Base-by-base conservation (phyloP, 495 filamentous ascomycete genomes). In the Lindgomyces ingoldianus region DNA sequence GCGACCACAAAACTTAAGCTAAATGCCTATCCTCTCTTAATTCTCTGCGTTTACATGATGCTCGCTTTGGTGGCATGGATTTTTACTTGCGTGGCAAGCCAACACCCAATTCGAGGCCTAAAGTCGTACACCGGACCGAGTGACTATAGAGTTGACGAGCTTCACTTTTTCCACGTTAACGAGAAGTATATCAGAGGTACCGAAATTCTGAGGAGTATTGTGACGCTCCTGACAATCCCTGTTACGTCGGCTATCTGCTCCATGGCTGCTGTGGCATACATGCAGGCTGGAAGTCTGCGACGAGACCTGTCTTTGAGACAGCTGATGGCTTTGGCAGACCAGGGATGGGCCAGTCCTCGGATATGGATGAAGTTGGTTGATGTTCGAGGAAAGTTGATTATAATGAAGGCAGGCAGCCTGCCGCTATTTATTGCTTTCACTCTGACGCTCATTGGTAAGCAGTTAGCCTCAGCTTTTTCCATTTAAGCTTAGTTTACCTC, bases 221-320 rank as follows among this genome's bases (percentile, higher is more conserved):
- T 19, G 24, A n/a, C 48, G 9, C 29, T 62, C 14, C 33, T 62
- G 19, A 54, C 58, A 26, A 62, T 62, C 19, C 58, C 58, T 9
- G 26, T 62, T 30, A 62, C 58, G 8, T 26, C 30, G 18, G 36
- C 58, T 24, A 62, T 60, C 26, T 60, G 57, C 19, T 50, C 57
- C 12, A 42, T 54, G 48, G 58, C 58, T 3, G 30, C 33, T 1
- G 42, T 54, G 14, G 58, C 21, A 3, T 62, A 62, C 30, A 54
- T 62, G 29, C 58, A 62, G 26, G 11, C 27, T n/a, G 48, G 48
- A n/a, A 30, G 19, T 12, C 18, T 41, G 14, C 33, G 58, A 54
- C 52, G 19, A 19, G 45, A 22, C 18, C 49, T 62, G 10, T 39
- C 19, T 1, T 29, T 62, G 18, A 29, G 47, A 27, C 47, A 62